Base-by-base conservation (phyloP, 192 early-diverging fungal species). In the Allomyces arbusculus region DNA sequence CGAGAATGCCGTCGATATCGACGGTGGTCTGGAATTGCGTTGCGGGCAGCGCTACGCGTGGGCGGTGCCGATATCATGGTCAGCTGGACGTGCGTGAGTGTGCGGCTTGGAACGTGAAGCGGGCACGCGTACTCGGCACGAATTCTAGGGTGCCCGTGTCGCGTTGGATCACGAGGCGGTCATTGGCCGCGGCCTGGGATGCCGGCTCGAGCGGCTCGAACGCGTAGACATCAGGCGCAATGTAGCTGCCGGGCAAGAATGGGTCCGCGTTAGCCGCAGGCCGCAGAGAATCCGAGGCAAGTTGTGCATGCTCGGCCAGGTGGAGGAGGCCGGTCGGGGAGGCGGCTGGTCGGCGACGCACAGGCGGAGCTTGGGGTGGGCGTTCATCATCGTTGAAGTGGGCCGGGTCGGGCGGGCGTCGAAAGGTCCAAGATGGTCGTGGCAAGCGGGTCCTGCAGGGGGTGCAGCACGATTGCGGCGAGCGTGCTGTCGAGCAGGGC, bases 1-100 rank as follows among this genome's bases (percentile, higher is more conserved):
- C 76, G 70, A 78, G 71, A 16, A 78, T 63, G 3, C 74, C 74
- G 63, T 78, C 72, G n/a, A 72, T 73, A 1, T 63, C 74, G 26
- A 78, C 68, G 16, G 72, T 75, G 67, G 63, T 73, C 72, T 11
- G 74, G 70, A 1, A 71, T 67, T 45, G 69, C 73, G 74, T 71
- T 24, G 73, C 73, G 12, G 65, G 44, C 12, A 65, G 26, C 16
- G 64, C 64, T 44, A 64, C 50, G 1, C 67, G 9, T 16, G 64
- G n/a, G 24, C 20, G 12, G 4, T 20, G 12, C 20, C 20, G 3
- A 6, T 2, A 58, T 58, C 50, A 3, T 6, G 12, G 50, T 58
- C 50, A 20, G 12, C 20, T 58, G 50, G 50, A 6, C 19, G 19
- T 1, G 10, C 7, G 19, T 1, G 7, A 58, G 20, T 4, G 20